Percentiles rank a stretch among this genome's conserved stretches.
Evolutionary conservation across 805 yeast genomes (phyloP).

Genomic region (Wickerhamomyces hampshirensis): DNA sequence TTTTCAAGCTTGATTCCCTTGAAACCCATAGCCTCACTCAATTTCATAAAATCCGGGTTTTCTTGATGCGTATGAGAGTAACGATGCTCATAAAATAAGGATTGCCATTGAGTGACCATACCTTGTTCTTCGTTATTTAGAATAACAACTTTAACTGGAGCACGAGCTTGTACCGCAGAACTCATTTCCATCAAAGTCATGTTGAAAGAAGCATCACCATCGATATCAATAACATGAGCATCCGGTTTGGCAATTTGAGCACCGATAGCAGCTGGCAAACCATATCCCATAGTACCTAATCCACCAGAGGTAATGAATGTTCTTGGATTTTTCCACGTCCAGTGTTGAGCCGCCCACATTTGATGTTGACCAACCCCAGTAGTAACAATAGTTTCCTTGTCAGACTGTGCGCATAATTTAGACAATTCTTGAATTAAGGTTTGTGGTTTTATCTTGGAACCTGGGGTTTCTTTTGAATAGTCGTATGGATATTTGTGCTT

Average conservation of each 20-base stretch:
- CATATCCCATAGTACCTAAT: constrained; percentile 97
- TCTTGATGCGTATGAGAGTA: constrained; percentile 96
- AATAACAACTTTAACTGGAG: constrained; percentile 86
- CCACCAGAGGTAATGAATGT: constrained; percentile 98
- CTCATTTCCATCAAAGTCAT: constrained; percentile 94
- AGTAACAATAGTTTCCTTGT: constrained; percentile 79
- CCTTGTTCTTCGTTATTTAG: constrained; percentile 99
- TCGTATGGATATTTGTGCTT: constrained; percentile 80
- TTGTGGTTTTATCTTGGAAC: constrained; percentile 84
- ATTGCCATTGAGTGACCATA: constrained; percentile 99
- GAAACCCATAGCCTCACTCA: constrained; percentile 93
- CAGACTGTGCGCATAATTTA: constrained; percentile 55
- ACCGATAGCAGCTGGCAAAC: constrained; percentile 96
- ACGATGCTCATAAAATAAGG: constrained; percentile 93
- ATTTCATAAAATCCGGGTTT: constrained; percentile 89
- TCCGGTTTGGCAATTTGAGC: constrained; percentile 97
- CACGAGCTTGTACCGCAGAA: constrained; percentile 88
- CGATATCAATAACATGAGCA: constrained; percentile 91
- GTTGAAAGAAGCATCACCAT: constrained; percentile 98
- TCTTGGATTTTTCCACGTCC: constrained; percentile 90
- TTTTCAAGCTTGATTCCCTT: constrained; percentile 70
- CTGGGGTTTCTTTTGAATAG: constrained; percentile 78
- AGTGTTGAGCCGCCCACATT: constrained; percentile 99
- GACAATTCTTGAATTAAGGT: constrained; percentile 79
- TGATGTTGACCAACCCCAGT: constrained; percentile 99